Evolutionary conservation across 1,284 basidiomycete genomes (phyloP).

Genomic region (Papiliotrema fonsecae): DNA sequence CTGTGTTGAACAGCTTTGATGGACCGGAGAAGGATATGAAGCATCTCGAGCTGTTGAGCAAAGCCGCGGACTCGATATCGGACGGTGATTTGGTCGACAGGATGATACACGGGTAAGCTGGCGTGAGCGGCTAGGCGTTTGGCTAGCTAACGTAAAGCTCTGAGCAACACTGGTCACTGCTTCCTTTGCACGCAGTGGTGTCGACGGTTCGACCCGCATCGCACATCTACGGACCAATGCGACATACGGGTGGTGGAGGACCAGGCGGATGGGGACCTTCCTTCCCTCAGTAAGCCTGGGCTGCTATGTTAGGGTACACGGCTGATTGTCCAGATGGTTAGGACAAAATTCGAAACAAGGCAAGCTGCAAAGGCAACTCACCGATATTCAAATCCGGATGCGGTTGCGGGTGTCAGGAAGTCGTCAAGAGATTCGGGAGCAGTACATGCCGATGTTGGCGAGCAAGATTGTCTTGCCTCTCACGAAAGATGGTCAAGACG

Average conservation of each 20-base stretch:
- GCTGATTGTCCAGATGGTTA: conserved; percentile 64
- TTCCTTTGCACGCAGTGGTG: conserved; percentile 87
- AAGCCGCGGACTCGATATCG: conserved; percentile 84
- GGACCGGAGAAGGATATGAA: conserved; percentile 65
- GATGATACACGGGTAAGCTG: conserved; percentile 82
- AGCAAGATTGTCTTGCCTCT: conserved; percentile 75
- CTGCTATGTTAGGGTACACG: not conserved
- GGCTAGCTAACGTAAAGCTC: conserved; percentile 52
- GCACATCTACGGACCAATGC: conserved; percentile 62
- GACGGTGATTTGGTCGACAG: conserved; percentile 93
- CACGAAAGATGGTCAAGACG: conserved; percentile 60
- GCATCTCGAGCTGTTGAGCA: conserved; percentile 75
- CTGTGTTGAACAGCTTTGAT: conserved; percentile 54
- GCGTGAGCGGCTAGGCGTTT: not conserved
- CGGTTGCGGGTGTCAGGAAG: conserved; percentile 86
- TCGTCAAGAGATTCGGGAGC: conserved; percentile 80
- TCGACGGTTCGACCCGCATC: conserved; percentile 84
- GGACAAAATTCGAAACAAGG: conserved; percentile 92
- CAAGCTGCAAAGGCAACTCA: conserved; percentile 74
- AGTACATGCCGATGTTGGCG: conserved; percentile 81
- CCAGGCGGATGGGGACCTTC: conserved; percentile 58
- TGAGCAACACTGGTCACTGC: conserved; percentile 93
- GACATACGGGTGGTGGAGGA: conserved; percentile 20
- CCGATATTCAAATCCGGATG: conserved; percentile 93
- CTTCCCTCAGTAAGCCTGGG: conserved; percentile 69